Percentiles rank a stretch among this genome's conserved stretches.
Conservation (phyloP, 1,139 yeast genomes). For the Waltiozyma sp. region DNA sequence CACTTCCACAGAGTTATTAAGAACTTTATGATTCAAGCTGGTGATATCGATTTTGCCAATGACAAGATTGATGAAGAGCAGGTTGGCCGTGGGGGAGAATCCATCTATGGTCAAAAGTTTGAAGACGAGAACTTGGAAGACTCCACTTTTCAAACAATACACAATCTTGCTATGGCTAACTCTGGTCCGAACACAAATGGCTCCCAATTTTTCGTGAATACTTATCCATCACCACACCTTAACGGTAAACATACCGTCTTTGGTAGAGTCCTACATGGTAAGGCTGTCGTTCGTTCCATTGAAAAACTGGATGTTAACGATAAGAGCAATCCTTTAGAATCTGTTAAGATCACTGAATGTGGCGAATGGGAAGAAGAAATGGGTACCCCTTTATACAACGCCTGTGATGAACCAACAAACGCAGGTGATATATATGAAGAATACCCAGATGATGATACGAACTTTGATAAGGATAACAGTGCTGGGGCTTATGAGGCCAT, state of each 20-base stretch:
- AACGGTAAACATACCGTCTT: conserved; percentile 69
- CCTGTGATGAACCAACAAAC: conserved; percentile 39
- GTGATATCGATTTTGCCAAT: conserved; percentile 40
- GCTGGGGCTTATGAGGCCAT: conserved; percentile 41
- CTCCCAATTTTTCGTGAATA: conserved; percentile 73
- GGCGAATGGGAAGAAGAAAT: conserved; percentile 53
- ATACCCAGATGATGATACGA: conserved; percentile 55
- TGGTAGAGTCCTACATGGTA: conserved; percentile 56
- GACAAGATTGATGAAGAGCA: conserved; percentile 21
- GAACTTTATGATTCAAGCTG: conserved; percentile 75
- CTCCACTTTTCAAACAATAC: conserved; percentile 32
- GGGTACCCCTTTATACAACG: conserved; percentile 47
- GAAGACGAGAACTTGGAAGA: conserved; percentile 48
- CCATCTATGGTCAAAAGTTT: conserved; percentile 32
- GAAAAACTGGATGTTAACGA: conserved; percentile 39
- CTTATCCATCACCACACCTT: conserved; percentile 61
- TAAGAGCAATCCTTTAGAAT: conserved; percentile 30
- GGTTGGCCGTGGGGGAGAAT: conserved; percentile 44
- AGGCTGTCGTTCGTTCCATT: conserved; percentile 56
- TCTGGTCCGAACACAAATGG: conserved; percentile 50
- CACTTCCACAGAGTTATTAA: conserved; percentile 61
- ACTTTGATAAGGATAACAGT: conserved; percentile 46
- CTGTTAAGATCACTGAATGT: conserved; percentile 44
- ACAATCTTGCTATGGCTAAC: conserved; percentile 65
- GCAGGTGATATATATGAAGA: conserved; percentile 71